phyloP scores from a whole-genome alignment of 345 rosid genomes.

The Turritis glabra region DNA sequence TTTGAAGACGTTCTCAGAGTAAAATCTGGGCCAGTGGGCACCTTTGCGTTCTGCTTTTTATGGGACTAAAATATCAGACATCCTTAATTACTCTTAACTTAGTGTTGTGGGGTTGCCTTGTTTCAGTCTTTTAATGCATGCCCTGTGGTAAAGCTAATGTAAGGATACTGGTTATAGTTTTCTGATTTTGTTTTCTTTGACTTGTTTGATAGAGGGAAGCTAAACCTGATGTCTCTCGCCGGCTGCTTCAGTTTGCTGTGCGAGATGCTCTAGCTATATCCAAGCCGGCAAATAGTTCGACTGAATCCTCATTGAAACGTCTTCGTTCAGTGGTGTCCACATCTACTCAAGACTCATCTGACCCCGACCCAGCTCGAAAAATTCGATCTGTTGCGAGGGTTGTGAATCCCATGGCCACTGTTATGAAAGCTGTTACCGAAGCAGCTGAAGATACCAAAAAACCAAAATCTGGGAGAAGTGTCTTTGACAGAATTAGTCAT shows the following conservation, averaged over 20 bases:
- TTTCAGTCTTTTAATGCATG: slow-evolving; percentile 5
- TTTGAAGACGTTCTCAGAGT: slow-evolving; percentile 13
- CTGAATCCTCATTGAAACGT: slow-evolving; percentile 72
- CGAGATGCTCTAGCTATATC: slow-evolving; percentile 88
- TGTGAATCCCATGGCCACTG: slow-evolving; percentile 72
- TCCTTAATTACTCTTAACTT: neutral
- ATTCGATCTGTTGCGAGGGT: slow-evolving; percentile 66
- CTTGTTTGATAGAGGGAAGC: slow-evolving; percentile 62
- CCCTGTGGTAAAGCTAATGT: neutral
- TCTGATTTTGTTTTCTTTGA: slow-evolving; percentile 31
- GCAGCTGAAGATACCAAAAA: slow-evolving; percentile 82
- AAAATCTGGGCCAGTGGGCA: neutral
- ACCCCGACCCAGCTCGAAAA: slow-evolving; percentile 52
- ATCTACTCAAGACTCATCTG: slow-evolving; percentile 48
- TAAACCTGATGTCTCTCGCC: slow-evolving; percentile 68
- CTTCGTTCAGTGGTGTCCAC: slow-evolving; percentile 85
- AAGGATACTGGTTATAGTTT: slow-evolving; percentile 12
- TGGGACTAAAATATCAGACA: slow-evolving; percentile 10
- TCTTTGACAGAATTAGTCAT: slow-evolving; percentile 89
- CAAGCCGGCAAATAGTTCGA: slow-evolving; percentile 46
- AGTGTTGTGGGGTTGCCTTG: slow-evolving; percentile 1
- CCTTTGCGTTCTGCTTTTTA: slow-evolving; percentile 1
- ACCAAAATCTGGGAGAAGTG: slow-evolving; percentile 64
- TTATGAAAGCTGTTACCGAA: slow-evolving; percentile 85
- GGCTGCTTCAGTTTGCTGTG: slow-evolving; percentile 93